Percentiles rank a stretch among this genome's conserved stretches.
These are phyloP conservation scores for Arthrobotrys megalospora DNA, from an alignment of 2,329 filamentous ascomycete genomes.

Conservation along the genomic window DNA sequence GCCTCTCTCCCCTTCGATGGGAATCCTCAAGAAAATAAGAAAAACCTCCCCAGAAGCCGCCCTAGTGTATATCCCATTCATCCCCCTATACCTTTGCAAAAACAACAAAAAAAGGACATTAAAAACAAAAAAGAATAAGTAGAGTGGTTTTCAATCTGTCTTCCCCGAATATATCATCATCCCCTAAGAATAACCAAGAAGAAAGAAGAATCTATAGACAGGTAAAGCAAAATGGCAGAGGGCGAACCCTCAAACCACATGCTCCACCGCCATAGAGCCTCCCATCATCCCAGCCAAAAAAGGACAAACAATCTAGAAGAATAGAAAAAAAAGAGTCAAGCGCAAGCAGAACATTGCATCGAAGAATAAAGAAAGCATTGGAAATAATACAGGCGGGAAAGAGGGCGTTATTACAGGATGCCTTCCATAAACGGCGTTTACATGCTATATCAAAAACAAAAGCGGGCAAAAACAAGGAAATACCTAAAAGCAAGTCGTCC, in stretches of 20 bases:
- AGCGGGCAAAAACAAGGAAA: constrained; percentile 54
- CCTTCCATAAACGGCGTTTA: constrained; percentile 35
- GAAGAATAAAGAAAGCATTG: constrained; percentile 41
- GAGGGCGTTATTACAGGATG: constrained; percentile 55
- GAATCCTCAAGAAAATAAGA: constrained; percentile 36
- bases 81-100: constrained; percentile 39
- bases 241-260: not conserved
- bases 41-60: constrained; percentile 64
- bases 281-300: constrained; percentile 12
- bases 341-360: constrained; percentile 17
- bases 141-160: constrained; percentile 60
- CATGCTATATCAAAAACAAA: constrained; percentile 29
- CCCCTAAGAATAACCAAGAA: constrained; percentile 49
- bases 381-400: constrained; percentile 48
- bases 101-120: constrained; percentile 52
- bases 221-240: constrained; percentile 2
- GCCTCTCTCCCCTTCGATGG: constrained; percentile 59
- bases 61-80: constrained; percentile 62
- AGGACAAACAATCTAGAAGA: constrained; percentile 39
- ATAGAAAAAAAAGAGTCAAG: constrained; percentile 31
- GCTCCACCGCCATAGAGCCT: constrained; percentile 1
- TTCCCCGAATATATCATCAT: constrained; percentile 50
- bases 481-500: constrained; percentile 61
- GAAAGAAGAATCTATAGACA: constrained; percentile 12
- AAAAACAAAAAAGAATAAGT: constrained; percentile 59